Evolutionary conservation across 2,329 filamentous ascomycete species (phyloP).

Genomic region (Cladosporium sp.): DNA sequence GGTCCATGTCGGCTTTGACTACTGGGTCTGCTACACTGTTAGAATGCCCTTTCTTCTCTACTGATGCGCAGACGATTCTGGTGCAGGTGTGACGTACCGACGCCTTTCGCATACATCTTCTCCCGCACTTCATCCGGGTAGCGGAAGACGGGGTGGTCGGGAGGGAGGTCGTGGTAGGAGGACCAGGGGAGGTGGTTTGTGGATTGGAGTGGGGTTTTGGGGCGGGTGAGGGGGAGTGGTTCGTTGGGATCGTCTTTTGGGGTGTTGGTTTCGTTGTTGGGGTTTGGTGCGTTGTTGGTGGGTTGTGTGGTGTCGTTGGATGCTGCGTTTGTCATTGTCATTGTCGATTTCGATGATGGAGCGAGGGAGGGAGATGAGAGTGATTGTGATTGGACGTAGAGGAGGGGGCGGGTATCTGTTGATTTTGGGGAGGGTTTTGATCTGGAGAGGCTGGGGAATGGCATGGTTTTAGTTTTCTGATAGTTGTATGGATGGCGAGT

Average conservation of each 20-base stretch:
- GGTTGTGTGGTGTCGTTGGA: neutral
- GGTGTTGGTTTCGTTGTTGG: neutral
- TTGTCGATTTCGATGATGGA: neutral
- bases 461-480: neutral
- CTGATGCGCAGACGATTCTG: no score
- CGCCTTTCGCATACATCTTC: conserved; percentile 7
- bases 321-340: neutral
- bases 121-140: neutral
- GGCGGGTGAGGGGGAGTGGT: neutral
- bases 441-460: conserved; percentile 4
- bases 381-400: neutral
- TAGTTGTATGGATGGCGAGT: neutral
- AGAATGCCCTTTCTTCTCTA: no score
- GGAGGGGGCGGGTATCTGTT: neutral
- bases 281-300: neutral
- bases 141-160: conserved; percentile 7
- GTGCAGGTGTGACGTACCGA: no score
- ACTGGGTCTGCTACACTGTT: conserved; percentile 2
- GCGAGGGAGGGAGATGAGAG: neutral
- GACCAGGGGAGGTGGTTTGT: conserved; percentile 7
- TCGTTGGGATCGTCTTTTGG: neutral
- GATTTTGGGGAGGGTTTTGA: neutral
- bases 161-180: conserved; percentile 2
- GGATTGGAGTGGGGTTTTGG: conserved; percentile 11
- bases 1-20: conserved; percentile 10